Evolutionary conservation across 1,284 basidiomycete species (phyloP).

Genomic region (Cryptococcus floricola): DNA sequence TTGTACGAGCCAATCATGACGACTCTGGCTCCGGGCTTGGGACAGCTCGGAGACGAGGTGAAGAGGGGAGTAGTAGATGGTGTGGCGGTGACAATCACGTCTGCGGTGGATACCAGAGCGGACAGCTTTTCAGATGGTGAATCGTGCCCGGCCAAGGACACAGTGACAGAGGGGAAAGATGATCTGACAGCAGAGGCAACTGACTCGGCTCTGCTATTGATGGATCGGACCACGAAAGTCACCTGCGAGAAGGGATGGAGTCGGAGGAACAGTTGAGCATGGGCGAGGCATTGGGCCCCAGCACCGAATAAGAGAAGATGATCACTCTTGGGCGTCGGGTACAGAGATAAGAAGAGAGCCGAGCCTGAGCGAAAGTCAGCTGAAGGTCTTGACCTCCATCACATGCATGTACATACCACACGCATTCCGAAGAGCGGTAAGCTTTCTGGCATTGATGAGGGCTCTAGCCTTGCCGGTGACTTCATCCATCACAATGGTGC

Average conservation of each 20-base stretch:
- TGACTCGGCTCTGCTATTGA: slow-evolving; percentile 54
- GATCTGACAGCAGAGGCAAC: slow-evolving; percentile 52
- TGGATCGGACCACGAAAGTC: slow-evolving; percentile 62
- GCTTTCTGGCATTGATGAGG: slow-evolving; percentile 66
- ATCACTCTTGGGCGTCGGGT: slow-evolving; percentile 49
- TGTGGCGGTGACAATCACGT: slow-evolving; percentile 62
- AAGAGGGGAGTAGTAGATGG: slow-evolving; percentile 69
- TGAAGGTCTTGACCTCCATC: not conserved
- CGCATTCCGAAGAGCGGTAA: slow-evolving; percentile 76
- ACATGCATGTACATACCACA: slow-evolving; percentile 57
- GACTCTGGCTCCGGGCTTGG: slow-evolving; percentile 58
- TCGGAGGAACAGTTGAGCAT: slow-evolving; percentile 62
- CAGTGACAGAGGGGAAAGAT: slow-evolving; percentile 50
- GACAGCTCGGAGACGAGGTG: slow-evolving; percentile 15
- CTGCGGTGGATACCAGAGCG: slow-evolving; percentile 30
- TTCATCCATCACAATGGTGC: slow-evolving; percentile 72
- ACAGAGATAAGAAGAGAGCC: slow-evolving; percentile 61
- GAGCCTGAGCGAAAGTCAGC: slow-evolving; percentile 56
- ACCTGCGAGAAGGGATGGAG: slow-evolving; percentile 58
- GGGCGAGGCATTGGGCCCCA: slow-evolving; percentile 60
- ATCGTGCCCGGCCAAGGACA: slow-evolving; percentile 6
- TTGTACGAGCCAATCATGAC: slow-evolving; percentile 78
- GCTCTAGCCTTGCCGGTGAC: slow-evolving; percentile 62
- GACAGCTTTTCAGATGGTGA: slow-evolving; percentile 16
- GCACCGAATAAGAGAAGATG: slow-evolving; percentile 68